Conservation (phyloP, 495 filamentous ascomycete species). For the Symbiotaphrina buchneri region DNA sequence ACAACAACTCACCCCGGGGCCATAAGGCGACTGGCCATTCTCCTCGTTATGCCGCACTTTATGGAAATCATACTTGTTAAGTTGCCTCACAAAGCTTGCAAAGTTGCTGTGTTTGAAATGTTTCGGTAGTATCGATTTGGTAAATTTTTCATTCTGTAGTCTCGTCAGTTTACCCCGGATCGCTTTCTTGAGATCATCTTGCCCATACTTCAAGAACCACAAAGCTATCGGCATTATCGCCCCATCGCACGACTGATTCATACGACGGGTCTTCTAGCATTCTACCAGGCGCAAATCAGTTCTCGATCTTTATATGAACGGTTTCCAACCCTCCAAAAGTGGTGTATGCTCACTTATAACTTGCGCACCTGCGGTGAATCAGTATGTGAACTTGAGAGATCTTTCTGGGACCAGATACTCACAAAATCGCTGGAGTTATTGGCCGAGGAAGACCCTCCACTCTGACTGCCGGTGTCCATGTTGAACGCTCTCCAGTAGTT, state of each 20-base stretch:
- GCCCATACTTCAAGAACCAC: slow-evolving; percentile 75
- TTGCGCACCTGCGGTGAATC: slow-evolving; percentile 83
- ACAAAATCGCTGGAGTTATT: slow-evolving; percentile 67
- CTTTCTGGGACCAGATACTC: slow-evolving; percentile 15
- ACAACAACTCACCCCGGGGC: slow-evolving; percentile 48
- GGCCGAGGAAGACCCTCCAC: slow-evolving; percentile 9
- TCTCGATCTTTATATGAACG: slow-evolving; percentile 10
- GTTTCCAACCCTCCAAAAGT: slow-evolving; percentile 5
- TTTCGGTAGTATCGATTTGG: slow-evolving; percentile 87
- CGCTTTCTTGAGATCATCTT: slow-evolving; percentile 4
- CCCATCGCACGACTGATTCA: slow-evolving; percentile 85
- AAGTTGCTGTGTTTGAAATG: slow-evolving; percentile 99
- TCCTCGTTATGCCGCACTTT: slow-evolving; percentile 97
- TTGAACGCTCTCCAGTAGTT: too few species aligned
- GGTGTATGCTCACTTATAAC: slow-evolving; percentile 8
- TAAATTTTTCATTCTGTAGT: slow-evolving; percentile 85
- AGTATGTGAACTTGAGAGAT: not conserved
- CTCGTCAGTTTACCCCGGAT: not conserved
- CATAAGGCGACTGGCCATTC: slow-evolving; percentile 74
- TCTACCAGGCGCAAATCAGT: slow-evolving; percentile 21
- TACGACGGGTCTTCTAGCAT: slow-evolving; percentile 96
- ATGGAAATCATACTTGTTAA: slow-evolving; percentile 99
- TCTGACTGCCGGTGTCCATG: too few species aligned
- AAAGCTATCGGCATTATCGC: slow-evolving; percentile 83
- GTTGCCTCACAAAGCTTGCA: slow-evolving; percentile 90